Percentiles rank a stretch among this genome's conserved stretches.
These are phyloP conservation scores for Chaetomium cochliodes DNA, from an alignment of 495 filamentous ascomycete genomes.

Conservation along the genomic window DNA sequence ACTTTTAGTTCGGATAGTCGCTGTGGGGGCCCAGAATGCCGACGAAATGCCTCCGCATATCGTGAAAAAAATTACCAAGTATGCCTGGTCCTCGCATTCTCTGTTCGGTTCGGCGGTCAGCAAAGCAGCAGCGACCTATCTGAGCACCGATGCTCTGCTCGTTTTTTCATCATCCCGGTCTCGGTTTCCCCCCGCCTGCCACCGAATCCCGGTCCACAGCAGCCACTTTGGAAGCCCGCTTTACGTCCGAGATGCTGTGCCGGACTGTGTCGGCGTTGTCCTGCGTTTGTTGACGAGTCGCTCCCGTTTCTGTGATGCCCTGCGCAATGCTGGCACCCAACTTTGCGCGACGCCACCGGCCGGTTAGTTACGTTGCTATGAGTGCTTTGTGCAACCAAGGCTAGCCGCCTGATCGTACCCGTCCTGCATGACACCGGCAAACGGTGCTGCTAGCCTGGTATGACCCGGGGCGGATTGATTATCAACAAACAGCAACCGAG, in stretches of 20 bases:
- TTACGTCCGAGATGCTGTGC: conserved; percentile 16
- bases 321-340: conserved; percentile 13
- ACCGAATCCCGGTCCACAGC: too few species aligned
- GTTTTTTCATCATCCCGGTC: too few species aligned
- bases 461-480: not conserved
- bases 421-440: conserved; percentile 13
- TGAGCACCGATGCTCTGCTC: too few species aligned
- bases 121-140: not conserved
- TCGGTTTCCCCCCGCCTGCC: too few species aligned
- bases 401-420: conserved; percentile 21
- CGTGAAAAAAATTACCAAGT: too few species aligned
- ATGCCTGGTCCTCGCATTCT: not conserved
- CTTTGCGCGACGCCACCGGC: conserved; percentile 19
- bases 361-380: not conserved
- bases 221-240: not conserved
- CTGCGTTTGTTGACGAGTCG: not conserved
- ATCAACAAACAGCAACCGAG: conserved; percentile 4
- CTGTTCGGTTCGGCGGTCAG: not conserved
- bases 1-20: not conserved
- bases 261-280: not conserved
- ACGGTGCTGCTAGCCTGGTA: conserved; percentile 3
- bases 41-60: too few species aligned
- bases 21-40: not conserved
- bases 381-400: not conserved
- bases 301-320: not conserved